Base-by-base conservation (phyloP, 805 yeast species). In the Ogataea kodamae region DNA sequence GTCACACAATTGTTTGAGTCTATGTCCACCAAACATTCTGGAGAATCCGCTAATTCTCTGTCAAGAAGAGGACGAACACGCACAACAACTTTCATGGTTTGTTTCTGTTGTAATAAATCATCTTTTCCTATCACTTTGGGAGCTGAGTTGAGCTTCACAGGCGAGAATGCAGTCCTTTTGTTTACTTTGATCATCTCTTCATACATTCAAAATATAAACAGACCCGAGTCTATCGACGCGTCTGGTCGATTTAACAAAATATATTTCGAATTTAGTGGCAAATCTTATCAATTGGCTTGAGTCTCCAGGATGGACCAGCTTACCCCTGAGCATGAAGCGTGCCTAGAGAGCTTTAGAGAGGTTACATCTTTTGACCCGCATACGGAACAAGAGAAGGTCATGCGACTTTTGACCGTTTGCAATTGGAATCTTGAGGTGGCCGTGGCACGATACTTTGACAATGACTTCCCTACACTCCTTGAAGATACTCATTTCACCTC, bases 381-480 rank as follows among this genome's bases (percentile, higher is more conserved):
- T 5, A 67, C 62, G 0, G 73, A 74, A 17, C 57, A 65, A 27
- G 67, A 66, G 1, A 64, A 70, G 26, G 68, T 78, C 3, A 54
- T 69, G 4, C 55, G 62, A 32, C 53, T 79, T 16, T 52, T 81
- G 32, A 55, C 65, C 19, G 66, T 70, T 28, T 69, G 76, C 45
- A 69, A 75, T 30, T 78, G 78, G 78, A 70, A 78, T 47, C 50
- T 81, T 30, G 84, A 80, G 46, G 62, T 69, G 25, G 76, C 87
- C 1, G 56, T 79, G 19, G 70, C 80, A 3, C 66, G 75, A 31
- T 81, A 68, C 52, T 78, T 78, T 50, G 89, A 81, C 46, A 72
- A 70, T 12, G 64, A 68, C 31, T 64, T 74, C 57, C 62, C 62
- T 3, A 46, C 57, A 1, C 27, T 57, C 10, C 33, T 49, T 9